Base-by-base conservation (phyloP, 2,329 filamentous ascomycete species). In the Monosporascus sp. region DNA sequence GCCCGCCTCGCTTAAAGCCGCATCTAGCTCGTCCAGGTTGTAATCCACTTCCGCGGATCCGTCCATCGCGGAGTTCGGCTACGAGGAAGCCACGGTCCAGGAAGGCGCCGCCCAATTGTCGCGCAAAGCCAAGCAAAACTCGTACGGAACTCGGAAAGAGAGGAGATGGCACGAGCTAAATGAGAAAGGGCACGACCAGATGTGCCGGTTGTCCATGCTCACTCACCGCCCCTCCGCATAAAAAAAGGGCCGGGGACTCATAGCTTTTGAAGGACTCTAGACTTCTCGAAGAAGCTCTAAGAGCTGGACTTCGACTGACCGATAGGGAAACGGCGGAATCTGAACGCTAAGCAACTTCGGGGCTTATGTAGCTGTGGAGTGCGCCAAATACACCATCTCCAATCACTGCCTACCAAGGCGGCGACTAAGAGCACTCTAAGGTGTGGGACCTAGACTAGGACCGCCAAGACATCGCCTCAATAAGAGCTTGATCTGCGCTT, bases 21-120 rank as follows among this genome's bases (percentile, higher is more conserved):
- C 53, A 38, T 67, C 65, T 22, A 66, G 59, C 46, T 66, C 65
- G 51, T 64, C 64, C 46, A 65, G 60, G 53, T 66, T 64, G 49
- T 64, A 63, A 11, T 62, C 63, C 58, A 60, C 62, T 47, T 61
- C 55, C 51, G 58, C 56, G 51, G 54, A 53, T 22, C 24, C 6
- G 25, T 46, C 24, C 43, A 46, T 46, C 6, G 15, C 11, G 39
- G 9, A 17, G 22, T 27, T 46, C 6, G 22, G 22, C 22, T 31
- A 9, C 17, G 7, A 46, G 20, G 43, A 24, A 46, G 31, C 31
- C 11, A 35, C 31, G 11, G 9, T 14, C 31, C 31, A 35, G 31
- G 31, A 22, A 46, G 43, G n/a, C 17, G 22, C 17, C 6, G 18
- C 7, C 8, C 22, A 46, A 27, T 46, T 46, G 43, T 27, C 24